Evolutionary conservation across 345 rosid genomes (phyloP), one percentile per base, ranked within the genome.

Genomic region (Aurinia saxatilis): DNA sequence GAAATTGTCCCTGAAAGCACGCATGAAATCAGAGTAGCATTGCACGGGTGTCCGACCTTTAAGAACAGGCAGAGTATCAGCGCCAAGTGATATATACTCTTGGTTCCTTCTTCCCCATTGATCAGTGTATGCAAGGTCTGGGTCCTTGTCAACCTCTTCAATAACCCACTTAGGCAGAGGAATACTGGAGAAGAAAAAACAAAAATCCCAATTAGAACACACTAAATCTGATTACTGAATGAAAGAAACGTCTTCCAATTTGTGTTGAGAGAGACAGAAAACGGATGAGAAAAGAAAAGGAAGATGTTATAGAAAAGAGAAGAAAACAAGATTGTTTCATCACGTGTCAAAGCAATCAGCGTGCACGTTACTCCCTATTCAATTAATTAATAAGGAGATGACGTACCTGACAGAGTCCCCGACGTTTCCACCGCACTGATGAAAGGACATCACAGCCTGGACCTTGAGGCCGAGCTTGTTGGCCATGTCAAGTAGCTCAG

Each of bases 401-500:
- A 78, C 98, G 9, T 47, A 90, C 99, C 60, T 77, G 78, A 87
- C 86, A 57, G 99, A 90, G 57, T 93, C 99, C 35, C 99, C 97
- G 51, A 93, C 99, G 87, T 93, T 93, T 52, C 99, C 99, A 40
- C 99, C 99, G 35, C 99, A 93, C 81, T 84, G 99, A 75, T 93
- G 99, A 62, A 90, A 93, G 30, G 99, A 90, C 99, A 93, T 93
- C 23, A 93, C 99, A 1, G 99, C 90, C 75, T 93, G 99, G 35
- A 93, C 96, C 79, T 93, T 93, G 29, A 93, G 90, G 0, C 99
- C 99, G 11, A 83, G 79, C 60, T 81, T 80, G 70, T 79, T 81
- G 1, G 97, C 99, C 99, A 93, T 87, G 42, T 93, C 90, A 10
- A 93, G 60, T n/a, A 93, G 73, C 67, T 90, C 99, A 17, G 63